Base-by-base conservation (phyloP, 2,329 filamentous ascomycete species). In the Bipolaris cookei region DNA sequence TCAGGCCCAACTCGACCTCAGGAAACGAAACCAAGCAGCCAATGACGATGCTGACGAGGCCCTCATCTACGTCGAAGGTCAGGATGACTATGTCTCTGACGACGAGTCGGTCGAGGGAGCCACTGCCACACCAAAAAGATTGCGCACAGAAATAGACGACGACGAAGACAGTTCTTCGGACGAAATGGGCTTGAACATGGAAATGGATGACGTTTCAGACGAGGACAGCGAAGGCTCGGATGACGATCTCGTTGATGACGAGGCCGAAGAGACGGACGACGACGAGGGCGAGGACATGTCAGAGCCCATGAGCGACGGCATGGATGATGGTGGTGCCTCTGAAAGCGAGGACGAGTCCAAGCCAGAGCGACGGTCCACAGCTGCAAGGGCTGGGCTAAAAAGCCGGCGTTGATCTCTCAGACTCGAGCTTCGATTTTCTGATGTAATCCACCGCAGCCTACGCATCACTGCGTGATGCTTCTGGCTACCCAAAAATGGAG, bases 61-160 rank as follows among this genome's bases (percentile, higher is more conserved):
- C 18, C 83, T 96, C 4, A 89, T 97, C 50, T 97, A 95, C 73
- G 90, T 97, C 1, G 93, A 97, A 75, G 92, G 91, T 1, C 85
- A 92, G 68, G 87, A 89, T 28, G 84, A 88, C 30, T 76, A 86
- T 32, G 81, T 84, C 18, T 78, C 70, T 2, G 76, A 80, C 13
- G 83, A 84, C 55, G 83, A 84, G 32, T 81, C 84, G 4, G 57
- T 63, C 2, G 62, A 63, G 5, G 63, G 54, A 20, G 62, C 56
- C n/a, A 41, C 63, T 14, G 63, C 56, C 8, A 48, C 59, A 30
- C 65, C 64, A 30, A 75, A 73, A 54, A 63, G 68, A 32, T 58
- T 59, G 59, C 60, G 64, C n/a, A 56, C 63, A 5, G 68, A 68
- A 1, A 49, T 67, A 16, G 69, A 71, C 1, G 65, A 69, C 2